phyloP scores from a whole-genome alignment of 2,329 filamentous ascomycete genomes.

The Monosporascus sp. region DNA sequence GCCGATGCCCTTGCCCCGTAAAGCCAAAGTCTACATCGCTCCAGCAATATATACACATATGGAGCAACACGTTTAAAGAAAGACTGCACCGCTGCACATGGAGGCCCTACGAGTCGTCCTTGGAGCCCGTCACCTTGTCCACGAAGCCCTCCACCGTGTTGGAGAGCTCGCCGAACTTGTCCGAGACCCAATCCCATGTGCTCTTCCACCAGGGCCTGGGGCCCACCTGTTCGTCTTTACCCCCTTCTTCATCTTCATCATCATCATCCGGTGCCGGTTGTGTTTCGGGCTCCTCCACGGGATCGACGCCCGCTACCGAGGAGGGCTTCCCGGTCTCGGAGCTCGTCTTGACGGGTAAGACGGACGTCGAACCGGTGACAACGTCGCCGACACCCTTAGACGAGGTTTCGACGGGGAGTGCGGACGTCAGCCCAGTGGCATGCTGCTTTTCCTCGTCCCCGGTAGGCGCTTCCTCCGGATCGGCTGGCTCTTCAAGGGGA shows the following conservation, averaged over 20 bases:
- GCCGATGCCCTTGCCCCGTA: too few species aligned
- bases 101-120: background rate
- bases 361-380: constrained; percentile 9
- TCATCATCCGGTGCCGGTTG: constrained; percentile 26
- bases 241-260: background rate
- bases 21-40: too few species aligned
- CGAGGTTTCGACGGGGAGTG: background rate
- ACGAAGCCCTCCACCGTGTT: background rate
- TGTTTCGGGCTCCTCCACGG: constrained; percentile 2
- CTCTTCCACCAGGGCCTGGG: background rate
- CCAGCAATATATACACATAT: too few species aligned
- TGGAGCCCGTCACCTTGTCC: background rate
- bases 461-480: constrained; percentile 15
- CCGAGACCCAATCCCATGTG: background rate
- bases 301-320: constrained; percentile 6
- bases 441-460: constrained; percentile 4
- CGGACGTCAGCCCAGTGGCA: background rate
- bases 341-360: constrained; percentile 10
- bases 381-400: background rate
- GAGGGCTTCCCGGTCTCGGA: constrained; percentile 5
- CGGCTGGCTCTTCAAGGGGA: constrained; percentile 18
- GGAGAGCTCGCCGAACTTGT: background rate
- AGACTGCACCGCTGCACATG: background rate
- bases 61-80: too few species aligned
- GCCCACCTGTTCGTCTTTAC: background rate